Evolutionary conservation across 768 basidiomycete genomes (phyloP), one percentile per base, ranked within the genome.

Genomic region (Pisolithus marmoratus): DNA sequence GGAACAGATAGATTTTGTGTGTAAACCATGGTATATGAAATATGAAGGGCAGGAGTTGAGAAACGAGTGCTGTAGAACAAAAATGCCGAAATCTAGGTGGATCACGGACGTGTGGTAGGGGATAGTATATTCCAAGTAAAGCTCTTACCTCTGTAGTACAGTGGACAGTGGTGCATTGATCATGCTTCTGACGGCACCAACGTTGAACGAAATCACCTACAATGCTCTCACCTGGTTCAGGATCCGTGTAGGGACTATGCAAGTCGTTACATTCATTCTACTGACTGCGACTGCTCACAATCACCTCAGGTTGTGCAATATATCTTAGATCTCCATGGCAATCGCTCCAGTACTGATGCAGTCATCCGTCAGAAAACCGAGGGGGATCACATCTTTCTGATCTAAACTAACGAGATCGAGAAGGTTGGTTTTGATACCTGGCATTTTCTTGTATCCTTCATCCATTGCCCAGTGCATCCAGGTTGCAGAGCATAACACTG

Each of bases 341-440:
- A 91, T 69, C 83, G 96, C 41, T 99, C 98, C 79, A 95, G 92
- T n/a, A n/a, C n/a, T 58, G 95, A 97, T 71, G 95, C 79, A 46
- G 90, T 99, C 60, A 97, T 98, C 61, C 85, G 95, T 57, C 96
- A n/a, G n/a, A n/a, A 98, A 65, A 98, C 98, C 71, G 75, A 90
- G 49, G 96, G 96, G 61, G 98, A 99, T 63, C 68, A 93, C 93
- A 5, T 74, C n/a, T 99, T 49, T 98, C 94, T 5, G 95, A 97
- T 15, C 96, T 98, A 69, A 99, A 99, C 72, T 99, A 99, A 99
- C 68, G 96, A 98, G 54, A 94, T 96, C 56, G 94, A 96, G 73
- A 96, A 96, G 80, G 89, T 87, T 37, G 9, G 70, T 54, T 0
- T 14, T 19, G 0, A n/a, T 26, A 9, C 26, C 15, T 14, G 3